Evolutionary conservation across 2,329 filamentous ascomycete genomes (phyloP).

Genomic region (Alternaria ethzedia): DNA sequence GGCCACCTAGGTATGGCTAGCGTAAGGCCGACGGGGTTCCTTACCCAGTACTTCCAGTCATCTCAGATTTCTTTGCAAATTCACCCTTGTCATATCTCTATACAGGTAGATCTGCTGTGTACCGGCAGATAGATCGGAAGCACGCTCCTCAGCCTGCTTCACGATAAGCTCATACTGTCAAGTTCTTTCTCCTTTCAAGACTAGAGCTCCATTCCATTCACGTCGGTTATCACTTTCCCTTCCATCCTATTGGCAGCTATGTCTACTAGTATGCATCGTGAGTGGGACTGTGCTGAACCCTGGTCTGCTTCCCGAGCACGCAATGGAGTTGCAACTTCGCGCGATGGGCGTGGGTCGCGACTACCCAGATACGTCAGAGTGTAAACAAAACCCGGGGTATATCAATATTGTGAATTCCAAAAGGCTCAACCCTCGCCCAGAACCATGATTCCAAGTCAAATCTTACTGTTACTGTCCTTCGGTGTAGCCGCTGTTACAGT

Average conservation of each 20-base stretch:
- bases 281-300: background rate
- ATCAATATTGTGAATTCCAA: background rate
- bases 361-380: background rate
- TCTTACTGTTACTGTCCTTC: background rate
- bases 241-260: background rate
- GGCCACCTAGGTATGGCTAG: background rate
- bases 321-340: background rate
- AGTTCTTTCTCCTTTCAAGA: background rate
- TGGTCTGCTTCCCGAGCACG: background rate
- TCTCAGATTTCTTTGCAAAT: no score
- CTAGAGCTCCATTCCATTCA: background rate
- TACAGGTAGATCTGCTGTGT: background rate
- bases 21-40: background rate
- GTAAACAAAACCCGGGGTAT: background rate
- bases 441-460: background rate
- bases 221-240: background rate
- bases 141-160: background rate
- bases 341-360: background rate
- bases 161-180: background rate
- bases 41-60: background rate
- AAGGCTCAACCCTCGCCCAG: background rate
- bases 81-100: background rate
- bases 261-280: background rate
- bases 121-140: background rate
- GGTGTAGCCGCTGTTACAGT: conserved; percentile 3